Evolutionary conservation across 805 yeast genomes (phyloP).

Genomic region (Yamadazyma akitaensis): DNA sequence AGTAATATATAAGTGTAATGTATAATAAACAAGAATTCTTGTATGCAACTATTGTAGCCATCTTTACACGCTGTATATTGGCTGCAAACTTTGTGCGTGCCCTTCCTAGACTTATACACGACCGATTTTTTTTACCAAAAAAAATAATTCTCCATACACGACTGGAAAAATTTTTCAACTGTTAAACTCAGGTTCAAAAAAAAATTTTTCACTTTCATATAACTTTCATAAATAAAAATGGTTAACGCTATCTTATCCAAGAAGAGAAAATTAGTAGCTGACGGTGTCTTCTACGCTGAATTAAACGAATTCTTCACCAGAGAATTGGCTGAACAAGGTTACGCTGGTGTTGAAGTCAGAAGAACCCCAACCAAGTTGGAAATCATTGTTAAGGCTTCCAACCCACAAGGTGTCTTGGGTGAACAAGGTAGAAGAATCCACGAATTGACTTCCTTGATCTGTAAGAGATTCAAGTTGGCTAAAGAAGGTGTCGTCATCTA

Average conservation of each 20-base stretch:
- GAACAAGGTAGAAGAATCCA: slow-evolving; percentile 99
- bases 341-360: slow-evolving; percentile 99
- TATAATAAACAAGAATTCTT: background rate
- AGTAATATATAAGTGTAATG: background rate
- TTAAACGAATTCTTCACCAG: slow-evolving; percentile 99
- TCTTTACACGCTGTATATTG: background rate
- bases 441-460: slow-evolving; percentile 95
- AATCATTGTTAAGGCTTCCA: slow-evolving; percentile 97
- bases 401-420: slow-evolving; percentile 98
- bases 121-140: background rate
- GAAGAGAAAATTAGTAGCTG: slow-evolving; percentile 99
- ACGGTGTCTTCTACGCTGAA: slow-evolving; percentile 99
- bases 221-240: slow-evolving; percentile 17
- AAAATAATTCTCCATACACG: background rate
- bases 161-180: slow-evolving; percentile 3
- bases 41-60: no score
- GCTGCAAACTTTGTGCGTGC: background rate
- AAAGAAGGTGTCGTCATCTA: slow-evolving; percentile 90
- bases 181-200: slow-evolving; percentile 5
- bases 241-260: slow-evolving; percentile 66
- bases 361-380: slow-evolving; percentile 97
- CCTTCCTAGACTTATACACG: background rate
- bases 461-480: slow-evolving; percentile 96
- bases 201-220: slow-evolving; percentile 8
- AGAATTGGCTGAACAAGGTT: slow-evolving; percentile 99